Conservation (phyloP, 495 filamentous ascomycete species). For the Chaetomium cochliodes region DNA sequence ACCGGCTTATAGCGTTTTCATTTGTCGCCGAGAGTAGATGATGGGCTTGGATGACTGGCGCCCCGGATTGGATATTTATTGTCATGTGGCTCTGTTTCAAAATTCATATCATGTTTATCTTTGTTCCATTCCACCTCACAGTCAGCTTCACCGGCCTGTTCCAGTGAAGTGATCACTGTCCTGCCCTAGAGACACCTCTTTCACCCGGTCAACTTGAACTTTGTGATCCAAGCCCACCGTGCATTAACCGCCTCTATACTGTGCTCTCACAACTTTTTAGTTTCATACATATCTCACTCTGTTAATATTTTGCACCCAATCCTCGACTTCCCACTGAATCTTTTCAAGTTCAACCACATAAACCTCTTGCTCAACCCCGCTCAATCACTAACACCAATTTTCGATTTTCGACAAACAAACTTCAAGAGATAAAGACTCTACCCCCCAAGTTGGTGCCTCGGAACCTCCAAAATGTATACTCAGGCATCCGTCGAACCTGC, state of each 20-base stretch:
- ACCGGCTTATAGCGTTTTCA: constrained; percentile 2
- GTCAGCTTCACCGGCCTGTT: background rate
- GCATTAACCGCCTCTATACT: no score
- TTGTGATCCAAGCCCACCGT: no score
- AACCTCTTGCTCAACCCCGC: background rate
- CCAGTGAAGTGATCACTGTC: no score
- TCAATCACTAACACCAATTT: background rate
- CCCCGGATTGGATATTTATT: background rate
- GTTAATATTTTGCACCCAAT: no score
- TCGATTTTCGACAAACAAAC: background rate
- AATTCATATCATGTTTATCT: background rate
- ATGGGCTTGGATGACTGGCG: background rate
- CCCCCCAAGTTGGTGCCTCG: background rate
- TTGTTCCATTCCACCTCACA: background rate
- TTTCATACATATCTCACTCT: no score
- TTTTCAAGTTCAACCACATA: background rate
- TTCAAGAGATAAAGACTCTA: background rate
- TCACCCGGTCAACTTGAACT: no score
- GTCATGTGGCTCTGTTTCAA: background rate
- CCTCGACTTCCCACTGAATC: no score
- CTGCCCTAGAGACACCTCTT: no score
- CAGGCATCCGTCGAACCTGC: constrained; percentile 12
- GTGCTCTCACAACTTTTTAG: no score
- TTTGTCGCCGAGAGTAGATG: background rate
- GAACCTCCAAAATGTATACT: constrained; percentile 26